Conservation (phyloP, 208 protist genomes). For the Leishmania guyanensis region DNA sequence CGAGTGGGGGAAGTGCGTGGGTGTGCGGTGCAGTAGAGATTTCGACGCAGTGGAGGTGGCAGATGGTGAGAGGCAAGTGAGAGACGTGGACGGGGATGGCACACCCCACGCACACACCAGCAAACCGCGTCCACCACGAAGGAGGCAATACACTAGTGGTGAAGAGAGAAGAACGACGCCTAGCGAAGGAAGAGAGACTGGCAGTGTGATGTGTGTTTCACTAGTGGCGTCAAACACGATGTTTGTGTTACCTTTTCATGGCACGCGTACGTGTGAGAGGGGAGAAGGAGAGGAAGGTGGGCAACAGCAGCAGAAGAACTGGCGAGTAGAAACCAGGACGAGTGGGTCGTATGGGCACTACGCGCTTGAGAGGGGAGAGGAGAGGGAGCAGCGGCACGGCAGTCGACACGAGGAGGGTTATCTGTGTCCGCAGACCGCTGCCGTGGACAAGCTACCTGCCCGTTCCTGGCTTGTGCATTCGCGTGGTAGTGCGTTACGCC, state of each 20-base stretch:
- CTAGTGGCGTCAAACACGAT: neutral
- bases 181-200: neutral
- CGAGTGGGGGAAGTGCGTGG: neutral
- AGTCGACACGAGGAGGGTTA: neutral
- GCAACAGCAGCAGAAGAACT: neutral
- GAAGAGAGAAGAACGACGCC: neutral
- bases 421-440: neutral
- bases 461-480: neutral
- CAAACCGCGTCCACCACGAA: neutral
- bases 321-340: neutral
- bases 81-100: neutral
- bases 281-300: constrained; percentile 1
- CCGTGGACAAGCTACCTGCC: neutral
- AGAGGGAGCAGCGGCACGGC: neutral
- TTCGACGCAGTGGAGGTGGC: neutral
- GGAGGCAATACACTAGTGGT: neutral
- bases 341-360: neutral
- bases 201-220: neutral
- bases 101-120: neutral
- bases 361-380: neutral
- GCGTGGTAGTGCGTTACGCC: neutral
- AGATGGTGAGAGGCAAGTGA: neutral
- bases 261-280: neutral
- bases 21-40: neutral
- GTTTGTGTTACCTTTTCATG: neutral